Conservation (phyloP, 345 rosid species). For the Arabidopsis arenosa region DNA sequence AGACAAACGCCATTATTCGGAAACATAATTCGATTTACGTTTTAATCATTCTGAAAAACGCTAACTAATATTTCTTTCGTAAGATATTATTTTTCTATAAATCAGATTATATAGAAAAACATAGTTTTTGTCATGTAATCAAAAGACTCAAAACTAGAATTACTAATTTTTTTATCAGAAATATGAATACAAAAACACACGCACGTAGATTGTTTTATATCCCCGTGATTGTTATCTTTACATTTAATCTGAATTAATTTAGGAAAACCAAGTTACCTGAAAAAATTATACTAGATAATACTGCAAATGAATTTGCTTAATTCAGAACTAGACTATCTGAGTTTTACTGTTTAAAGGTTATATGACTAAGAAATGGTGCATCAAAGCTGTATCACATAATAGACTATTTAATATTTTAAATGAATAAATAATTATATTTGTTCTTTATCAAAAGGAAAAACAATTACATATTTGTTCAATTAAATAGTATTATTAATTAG, state of each 20-base stretch:
- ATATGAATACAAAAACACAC: neutral
- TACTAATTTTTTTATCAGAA: neutral
- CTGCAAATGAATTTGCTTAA: neutral
- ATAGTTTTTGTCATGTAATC: neutral
- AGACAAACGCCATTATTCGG: no score
- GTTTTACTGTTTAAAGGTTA: slow-evolving; percentile 19
- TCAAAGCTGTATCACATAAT: neutral
- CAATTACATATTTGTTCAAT: no score
- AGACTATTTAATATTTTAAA: neutral
- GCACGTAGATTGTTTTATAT: neutral
- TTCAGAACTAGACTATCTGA: neutral
- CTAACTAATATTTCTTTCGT: no score
- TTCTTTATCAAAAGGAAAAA: neutral
- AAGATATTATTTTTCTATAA: no score
- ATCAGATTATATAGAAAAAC: no score
- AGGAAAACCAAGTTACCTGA: neutral
- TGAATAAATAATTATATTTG: neutral
- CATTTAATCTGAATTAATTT: neutral
- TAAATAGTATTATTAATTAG: slow-evolving; percentile 41
- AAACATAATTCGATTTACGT: no score
- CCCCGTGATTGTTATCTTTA: neutral
- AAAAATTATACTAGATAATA: neutral
- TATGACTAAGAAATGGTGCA: slow-evolving; percentile 28
- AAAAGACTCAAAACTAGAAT: neutral
- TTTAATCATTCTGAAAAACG: no score